Conservation (phyloP, 2,329 filamentous ascomycete genomes). For the Aspergillus phoenicis region DNA sequence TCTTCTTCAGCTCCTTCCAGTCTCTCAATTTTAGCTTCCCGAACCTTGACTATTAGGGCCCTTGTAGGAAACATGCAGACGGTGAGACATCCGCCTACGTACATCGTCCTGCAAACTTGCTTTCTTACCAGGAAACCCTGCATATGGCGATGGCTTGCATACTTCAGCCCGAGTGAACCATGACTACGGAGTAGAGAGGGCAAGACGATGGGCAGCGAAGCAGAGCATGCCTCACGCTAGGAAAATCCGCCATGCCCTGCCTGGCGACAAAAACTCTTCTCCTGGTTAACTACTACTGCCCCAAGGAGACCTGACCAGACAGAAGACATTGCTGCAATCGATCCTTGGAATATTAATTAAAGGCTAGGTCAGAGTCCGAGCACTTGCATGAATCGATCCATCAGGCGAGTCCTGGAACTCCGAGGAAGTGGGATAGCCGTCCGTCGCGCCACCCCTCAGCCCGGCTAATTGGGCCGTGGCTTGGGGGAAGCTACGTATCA, state of each 20-base stretch:
- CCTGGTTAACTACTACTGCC: not conserved
- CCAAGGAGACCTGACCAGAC: not conserved
- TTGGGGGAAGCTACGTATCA: slow-evolving; percentile 15
- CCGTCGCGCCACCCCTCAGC: not conserved
- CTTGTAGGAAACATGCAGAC: slow-evolving; percentile 1
- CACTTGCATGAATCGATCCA: slow-evolving; percentile 14
- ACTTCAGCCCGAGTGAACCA: slow-evolving; percentile 10
- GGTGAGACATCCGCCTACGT: slow-evolving; percentile 5
- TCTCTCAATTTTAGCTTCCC: not conserved
- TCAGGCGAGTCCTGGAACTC: slow-evolving; percentile 6
- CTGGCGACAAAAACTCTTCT: not conserved
- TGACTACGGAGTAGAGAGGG: slow-evolving; percentile 10
- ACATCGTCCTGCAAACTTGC: slow-evolving; percentile 7
- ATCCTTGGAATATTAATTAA: not conserved
- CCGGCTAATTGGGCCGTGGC: slow-evolving; percentile 5
- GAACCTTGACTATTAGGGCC: not conserved
- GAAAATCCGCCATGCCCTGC: not conserved
- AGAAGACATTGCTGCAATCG: not conserved
- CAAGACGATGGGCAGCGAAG: not conserved
- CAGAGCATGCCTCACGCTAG: slow-evolving; percentile 5
- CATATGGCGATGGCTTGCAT: slow-evolving; percentile 21
- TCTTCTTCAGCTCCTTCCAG: not conserved
- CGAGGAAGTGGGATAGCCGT: not conserved
- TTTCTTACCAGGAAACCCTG: slow-evolving; percentile 17
- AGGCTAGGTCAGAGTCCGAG: slow-evolving; percentile 6